Base-by-base conservation (phyloP, 768 basidiomycete genomes). In the Amanita inopinata region DNA sequence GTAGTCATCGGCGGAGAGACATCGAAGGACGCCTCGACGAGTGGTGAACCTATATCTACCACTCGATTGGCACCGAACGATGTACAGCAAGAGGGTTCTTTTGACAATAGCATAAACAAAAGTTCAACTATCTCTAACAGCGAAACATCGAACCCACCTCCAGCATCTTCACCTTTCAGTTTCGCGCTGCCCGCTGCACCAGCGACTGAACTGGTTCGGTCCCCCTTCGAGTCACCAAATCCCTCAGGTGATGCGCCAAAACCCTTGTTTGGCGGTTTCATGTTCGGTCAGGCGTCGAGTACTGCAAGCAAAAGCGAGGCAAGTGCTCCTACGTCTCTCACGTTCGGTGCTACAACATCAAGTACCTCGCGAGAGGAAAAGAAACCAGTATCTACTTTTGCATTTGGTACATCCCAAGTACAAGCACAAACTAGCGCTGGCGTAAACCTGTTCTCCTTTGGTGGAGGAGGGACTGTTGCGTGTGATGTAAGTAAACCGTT, bases 401-500 rank as follows among this genome's bases (percentile, higher is more conserved):
- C 65, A 4, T 79, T 81, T 49, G 68, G 66, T 9, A 54, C 55
- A 18, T 40, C 61, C 9, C 57, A 67, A 5, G 57, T 53, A 35
- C 56, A 68, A 11, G 51, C 67, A 2, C 53, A 64, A 19, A 39
- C 64, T 24, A 50, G 57, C 8, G 51, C 48, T 58, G 7, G 47
- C 59, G 10, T 56, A n/a, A 50, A 49, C 1, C 14, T 42, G 5
- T 79, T 79, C 51, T 60, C 67, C 6, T 83, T 83, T 48, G 69
- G 71, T 36, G 54, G 70, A 30, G 54, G 70, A 27, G 54, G 71
- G 33, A 54, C 61, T 17, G 56, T 68, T 31, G 57, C 67, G n/a
- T 67, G 71, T 47, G 63, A 63, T 6, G 63, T 73, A 4, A 66
- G 56, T 40, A 77, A 76, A 50, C 56, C 71, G 8, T 82, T 83